Evolutionary conservation across 1,284 basidiomycete species (phyloP).

Genomic region (Leccinum pseudoinsigne): DNA sequence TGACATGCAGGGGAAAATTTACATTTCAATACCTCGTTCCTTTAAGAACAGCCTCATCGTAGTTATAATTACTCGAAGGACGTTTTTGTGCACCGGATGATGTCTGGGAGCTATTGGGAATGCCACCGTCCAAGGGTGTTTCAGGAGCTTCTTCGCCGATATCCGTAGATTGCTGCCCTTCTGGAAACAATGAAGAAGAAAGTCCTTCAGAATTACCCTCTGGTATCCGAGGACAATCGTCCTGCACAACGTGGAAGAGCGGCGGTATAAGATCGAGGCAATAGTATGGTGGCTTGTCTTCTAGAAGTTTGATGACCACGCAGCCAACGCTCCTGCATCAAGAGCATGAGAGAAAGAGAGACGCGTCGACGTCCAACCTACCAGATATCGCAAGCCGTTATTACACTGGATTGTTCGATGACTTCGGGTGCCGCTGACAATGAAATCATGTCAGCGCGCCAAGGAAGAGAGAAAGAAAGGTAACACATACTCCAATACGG

Average conservation of each 20-base stretch:
- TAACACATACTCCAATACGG: no score
- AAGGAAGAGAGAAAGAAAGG: no score
- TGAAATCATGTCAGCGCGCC: conserved; percentile 16
- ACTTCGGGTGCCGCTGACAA: conserved; percentile 91
- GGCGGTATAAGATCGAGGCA: conserved; percentile 98
- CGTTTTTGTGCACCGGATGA: conserved; percentile 45
- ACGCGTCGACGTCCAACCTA: conserved; percentile 34
- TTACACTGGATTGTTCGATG: conserved; percentile 95
- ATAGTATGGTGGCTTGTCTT: conserved; percentile 96
- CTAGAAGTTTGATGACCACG: conserved; percentile 94
- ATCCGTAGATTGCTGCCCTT: conserved; percentile 95
- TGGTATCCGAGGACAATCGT: conserved; percentile 94
- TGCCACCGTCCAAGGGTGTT: conserved; percentile 95
- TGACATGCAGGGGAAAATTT: conserved; percentile 14
- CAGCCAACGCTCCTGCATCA: conserved; percentile 84
- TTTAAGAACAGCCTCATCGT: conserved; percentile 90
- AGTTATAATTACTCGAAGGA: conserved; percentile 76
- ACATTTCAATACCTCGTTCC: conserved; percentile 97
- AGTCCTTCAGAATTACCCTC: conserved; percentile 95
- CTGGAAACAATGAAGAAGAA: conserved; percentile 96
- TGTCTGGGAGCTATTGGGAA: conserved; percentile 15
- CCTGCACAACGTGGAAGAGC: conserved; percentile 96
- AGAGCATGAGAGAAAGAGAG: conserved; percentile 14
- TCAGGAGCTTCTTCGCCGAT: conserved; percentile 89
- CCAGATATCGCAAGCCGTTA: conserved; percentile 97